These are phyloP conservation scores for Dendrobium chrysotoxum DNA, from an alignment of 106 monocot species.

Conservation along the genomic window DNA sequence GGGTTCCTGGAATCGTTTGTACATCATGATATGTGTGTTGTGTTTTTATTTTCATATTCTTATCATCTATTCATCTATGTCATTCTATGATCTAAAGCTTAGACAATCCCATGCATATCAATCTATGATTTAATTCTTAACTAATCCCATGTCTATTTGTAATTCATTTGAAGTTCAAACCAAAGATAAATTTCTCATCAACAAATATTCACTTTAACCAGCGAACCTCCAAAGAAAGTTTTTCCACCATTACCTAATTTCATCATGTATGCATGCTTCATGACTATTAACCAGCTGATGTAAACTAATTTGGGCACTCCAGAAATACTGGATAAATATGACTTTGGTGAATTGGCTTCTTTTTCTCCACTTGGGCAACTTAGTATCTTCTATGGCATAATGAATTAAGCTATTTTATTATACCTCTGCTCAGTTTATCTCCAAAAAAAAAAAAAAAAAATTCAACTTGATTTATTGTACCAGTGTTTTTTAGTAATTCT, in stretches of 20 bases:
- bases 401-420: too few relatives aligned
- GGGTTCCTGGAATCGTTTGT: neutral
- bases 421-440: too few relatives aligned
- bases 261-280: neutral
- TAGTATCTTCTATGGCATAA: too few relatives aligned
- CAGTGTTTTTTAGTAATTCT: too few relatives aligned
- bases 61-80: neutral
- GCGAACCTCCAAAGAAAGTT: neutral
- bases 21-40: neutral
- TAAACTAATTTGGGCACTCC: neutral
- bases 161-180: neutral
- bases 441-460: too few relatives aligned
- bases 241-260: neutral
- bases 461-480: too few relatives aligned
- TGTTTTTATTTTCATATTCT: neutral
- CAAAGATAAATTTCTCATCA: neutral
- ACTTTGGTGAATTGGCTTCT: too few relatives aligned
- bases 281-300: neutral
- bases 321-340: neutral
- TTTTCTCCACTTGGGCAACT: too few relatives aligned
- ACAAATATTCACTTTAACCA: neutral
- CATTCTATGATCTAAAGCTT: neutral
- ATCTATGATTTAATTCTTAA: neutral
- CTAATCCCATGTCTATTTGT: neutral
- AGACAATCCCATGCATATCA: neutral